Conservation (phyloP, 768 basidiomycete genomes). For the Lactarius quietus region DNA sequence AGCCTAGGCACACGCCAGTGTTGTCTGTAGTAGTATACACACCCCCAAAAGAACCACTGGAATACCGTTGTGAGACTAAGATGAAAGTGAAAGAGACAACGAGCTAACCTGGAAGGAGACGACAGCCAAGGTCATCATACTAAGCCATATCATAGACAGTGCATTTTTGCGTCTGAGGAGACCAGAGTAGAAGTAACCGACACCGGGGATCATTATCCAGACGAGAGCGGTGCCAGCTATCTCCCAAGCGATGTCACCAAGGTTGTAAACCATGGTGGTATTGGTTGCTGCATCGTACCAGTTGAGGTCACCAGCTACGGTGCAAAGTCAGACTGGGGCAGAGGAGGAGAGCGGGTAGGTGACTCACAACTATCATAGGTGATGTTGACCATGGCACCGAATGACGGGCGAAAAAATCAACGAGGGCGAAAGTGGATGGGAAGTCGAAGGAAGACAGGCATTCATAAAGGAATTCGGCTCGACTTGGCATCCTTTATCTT, state of each 20-base stretch:
- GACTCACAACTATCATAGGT: constrained; percentile 29
- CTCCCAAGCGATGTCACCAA: constrained; percentile 69
- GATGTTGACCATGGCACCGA: constrained; percentile 31
- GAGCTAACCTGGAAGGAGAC: constrained; percentile 74
- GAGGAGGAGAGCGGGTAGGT: neutral
- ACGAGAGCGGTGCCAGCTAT: constrained; percentile 75
- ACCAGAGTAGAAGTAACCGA: constrained; percentile 89
- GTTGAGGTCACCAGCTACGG: constrained; percentile 40
- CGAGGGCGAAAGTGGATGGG: neutral
- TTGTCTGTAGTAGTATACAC: neutral
- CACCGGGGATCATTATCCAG: constrained; percentile 60
- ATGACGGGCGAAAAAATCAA: constrained; percentile 2
- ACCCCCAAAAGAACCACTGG: constrained; percentile 98
- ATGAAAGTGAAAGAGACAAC: neutral
- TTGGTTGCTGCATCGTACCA: constrained; percentile 30
- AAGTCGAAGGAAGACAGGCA: neutral
- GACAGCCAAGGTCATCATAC: constrained; percentile 70
- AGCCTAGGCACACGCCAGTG: neutral
- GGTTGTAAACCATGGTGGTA: constrained; percentile 42
- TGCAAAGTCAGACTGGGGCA: neutral
- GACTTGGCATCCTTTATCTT: constrained; percentile 10
- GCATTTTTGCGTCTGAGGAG: constrained; percentile 92
- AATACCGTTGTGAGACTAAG: constrained; percentile 17
- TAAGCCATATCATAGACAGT: constrained; percentile 81
- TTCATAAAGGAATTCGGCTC: constrained; percentile 7